Base-by-base conservation (phyloP, 345 rosid species). In the Turnera subulata region DNA sequence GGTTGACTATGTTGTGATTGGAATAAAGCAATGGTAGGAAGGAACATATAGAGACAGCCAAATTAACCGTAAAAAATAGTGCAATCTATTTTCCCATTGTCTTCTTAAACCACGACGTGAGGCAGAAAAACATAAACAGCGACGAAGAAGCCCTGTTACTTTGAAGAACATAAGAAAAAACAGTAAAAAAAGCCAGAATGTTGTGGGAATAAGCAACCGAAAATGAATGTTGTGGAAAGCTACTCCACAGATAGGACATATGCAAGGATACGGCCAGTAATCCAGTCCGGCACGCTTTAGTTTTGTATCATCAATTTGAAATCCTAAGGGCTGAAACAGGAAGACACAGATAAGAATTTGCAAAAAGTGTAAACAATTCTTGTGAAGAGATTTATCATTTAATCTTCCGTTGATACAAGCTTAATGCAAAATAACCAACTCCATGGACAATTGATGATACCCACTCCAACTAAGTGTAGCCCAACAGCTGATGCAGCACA, bases 261-360 rank as follows among this genome's bases (percentile, higher is more conserved):
- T 48, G 59, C 52, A 48, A 53, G 95, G 96, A 92, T 92, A 89
- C 96, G 96, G 95, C 96, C 98, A 86, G 65, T 89, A 89, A 70
- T 92, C 96, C 68, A 92, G 74, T 70, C 98, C 98, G 66, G 98
- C 96, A 61, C 98, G 91, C 80, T 84, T 92, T 22, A 92, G 74
- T 62, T 75, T 92, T 40, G 93, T 45, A 73, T 86, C 89, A 59
- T 88, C 96, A 54, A 92, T 80, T 75, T 76, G 84, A 71, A 92
- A 92, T 62, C 98, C 98, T 69, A 86, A 64, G 47, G 96, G 98
- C 98, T 92, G 81, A 65, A 62, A 64, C 58, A 68, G 61, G 50
- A 38, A 46, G 32, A 77, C 26, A 53, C 38, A 62, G 26, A 58
- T 16, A 42, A 58, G 42, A 55, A 35, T 56, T 19, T 26, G 45